phyloP scores from a whole-genome alignment of 108 stramenopile species.

The Asterionellopsis glacialis region DNA sequence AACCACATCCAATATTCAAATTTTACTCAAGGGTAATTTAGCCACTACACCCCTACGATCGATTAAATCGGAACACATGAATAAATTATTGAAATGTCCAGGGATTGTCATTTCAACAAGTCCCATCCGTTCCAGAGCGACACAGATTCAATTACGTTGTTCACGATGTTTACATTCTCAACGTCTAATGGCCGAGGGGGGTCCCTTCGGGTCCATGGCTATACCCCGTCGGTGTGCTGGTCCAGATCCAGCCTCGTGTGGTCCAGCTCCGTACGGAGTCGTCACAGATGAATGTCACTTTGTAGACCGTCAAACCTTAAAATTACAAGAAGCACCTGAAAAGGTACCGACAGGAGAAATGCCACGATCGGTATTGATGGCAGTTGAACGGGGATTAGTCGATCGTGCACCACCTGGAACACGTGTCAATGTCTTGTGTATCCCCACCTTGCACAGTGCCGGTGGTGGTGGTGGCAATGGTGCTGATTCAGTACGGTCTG shows the following conservation, averaged over 20 bases:
- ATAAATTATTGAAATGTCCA: conserved; percentile 86
- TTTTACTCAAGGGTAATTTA: conserved; percentile 69
- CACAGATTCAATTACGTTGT: conserved; percentile 79
- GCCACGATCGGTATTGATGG: conserved; percentile 90
- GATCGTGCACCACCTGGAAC: conserved; percentile 95
- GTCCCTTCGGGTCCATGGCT: conserved; percentile 48
- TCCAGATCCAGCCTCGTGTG: conserved; percentile 66
- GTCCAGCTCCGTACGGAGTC: conserved; percentile 81
- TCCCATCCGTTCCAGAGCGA: conserved; percentile 80
- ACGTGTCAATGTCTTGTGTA: conserved; percentile 86
- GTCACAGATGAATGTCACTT: conserved; percentile 89
- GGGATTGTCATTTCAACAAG: conserved; percentile 94
- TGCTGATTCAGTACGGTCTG: conserved; percentile 37
- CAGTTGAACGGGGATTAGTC: conserved; percentile 89
- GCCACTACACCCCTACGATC: conserved; percentile 75
- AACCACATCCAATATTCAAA: conserved; percentile 40
- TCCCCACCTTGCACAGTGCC: conserved; percentile 73
- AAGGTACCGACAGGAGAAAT: conserved; percentile 92
- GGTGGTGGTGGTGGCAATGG: conserved; percentile 27
- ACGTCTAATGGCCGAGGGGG: conserved; percentile 43
- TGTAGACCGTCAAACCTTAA: conserved; percentile 95
- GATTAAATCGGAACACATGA: conserved; percentile 93
- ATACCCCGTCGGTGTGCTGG: conserved; percentile 57
- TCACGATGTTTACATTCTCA: conserved; percentile 70
- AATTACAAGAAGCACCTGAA: conserved; percentile 96